Evolutionary conservation across 257 asterid genomes (phyloP).

Genomic region (Lycium barbarum): DNA sequence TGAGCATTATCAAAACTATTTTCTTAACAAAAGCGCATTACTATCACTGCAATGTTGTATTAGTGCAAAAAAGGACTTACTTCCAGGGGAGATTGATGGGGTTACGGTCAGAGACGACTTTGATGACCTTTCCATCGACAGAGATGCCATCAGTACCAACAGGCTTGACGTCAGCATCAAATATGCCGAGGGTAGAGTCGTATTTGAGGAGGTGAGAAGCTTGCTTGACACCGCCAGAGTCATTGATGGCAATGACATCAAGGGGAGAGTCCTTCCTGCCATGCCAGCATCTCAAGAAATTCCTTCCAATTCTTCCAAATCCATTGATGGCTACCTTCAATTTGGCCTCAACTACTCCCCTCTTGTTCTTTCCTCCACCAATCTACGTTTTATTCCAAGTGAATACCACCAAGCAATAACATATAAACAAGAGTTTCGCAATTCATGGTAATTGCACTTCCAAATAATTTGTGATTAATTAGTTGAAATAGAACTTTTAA

Average conservation of each 20-base stretch:
- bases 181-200: conserved; percentile 4
- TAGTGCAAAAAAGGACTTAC: not conserved
- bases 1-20: not conserved
- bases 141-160: conserved; percentile 2
- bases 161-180: not conserved
- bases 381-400: not conserved
- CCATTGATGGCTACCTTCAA: conserved; percentile 9
- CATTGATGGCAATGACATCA: conserved; percentile 1
- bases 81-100: conserved; percentile 4
- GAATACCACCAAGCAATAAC: not conserved
- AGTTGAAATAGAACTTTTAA: too few relatives aligned
- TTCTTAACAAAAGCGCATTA: too few relatives aligned
- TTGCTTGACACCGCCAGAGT: conserved; percentile 3
- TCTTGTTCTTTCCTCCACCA: not conserved
- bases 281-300: conserved; percentile 8
- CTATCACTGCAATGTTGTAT: not conserved
- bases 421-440: too few relatives aligned
- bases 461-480: too few relatives aligned
- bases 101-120: not conserved
- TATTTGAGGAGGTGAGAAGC: conserved; percentile 1
- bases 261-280: conserved; percentile 11
- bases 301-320: conserved; percentile 10
- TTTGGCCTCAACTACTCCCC: not conserved
- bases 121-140: conserved; percentile 11
- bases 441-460: too few relatives aligned